These are phyloP conservation scores for Hanseniaspora thailandica DNA, from an alignment of 805 yeast species.

Conservation along the genomic window DNA sequence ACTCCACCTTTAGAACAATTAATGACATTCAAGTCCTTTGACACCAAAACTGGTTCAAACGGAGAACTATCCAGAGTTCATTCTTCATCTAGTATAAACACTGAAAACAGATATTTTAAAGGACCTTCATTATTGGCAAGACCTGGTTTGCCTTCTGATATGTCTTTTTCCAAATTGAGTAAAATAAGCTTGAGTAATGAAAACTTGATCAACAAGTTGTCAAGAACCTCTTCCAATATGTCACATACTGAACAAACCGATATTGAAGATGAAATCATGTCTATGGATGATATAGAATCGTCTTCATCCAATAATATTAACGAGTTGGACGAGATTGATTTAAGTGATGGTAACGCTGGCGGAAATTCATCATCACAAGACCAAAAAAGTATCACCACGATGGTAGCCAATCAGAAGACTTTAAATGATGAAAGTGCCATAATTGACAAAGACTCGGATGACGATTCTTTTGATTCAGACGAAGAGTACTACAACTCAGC, in stretches of 20 bases:
- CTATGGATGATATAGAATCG: slow-evolving; percentile 32
- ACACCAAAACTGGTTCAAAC: not conserved
- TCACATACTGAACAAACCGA: slow-evolving; percentile 18
- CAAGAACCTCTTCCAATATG: slow-evolving; percentile 23
- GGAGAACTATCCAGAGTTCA: not conserved
- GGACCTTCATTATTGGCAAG: not conserved
- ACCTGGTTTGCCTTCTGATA: not conserved
- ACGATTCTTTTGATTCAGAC: slow-evolving; percentile 22
- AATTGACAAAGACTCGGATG: slow-evolving; percentile 23
- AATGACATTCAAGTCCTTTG: not conserved
- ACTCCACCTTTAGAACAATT: not conserved
- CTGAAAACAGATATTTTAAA: not conserved
- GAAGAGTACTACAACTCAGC: slow-evolving; percentile 22
- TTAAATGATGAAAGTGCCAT: slow-evolving; percentile 26
- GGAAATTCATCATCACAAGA: slow-evolving; percentile 19
- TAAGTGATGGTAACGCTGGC: slow-evolving; percentile 1
- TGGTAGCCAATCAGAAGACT: not conserved
- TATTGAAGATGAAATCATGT: slow-evolving; percentile 32
- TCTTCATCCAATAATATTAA: slow-evolving; percentile 20
- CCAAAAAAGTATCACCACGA: slow-evolving; percentile 14
- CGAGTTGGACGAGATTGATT: slow-evolving; percentile 3
- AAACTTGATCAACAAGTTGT: slow-evolving; percentile 1
- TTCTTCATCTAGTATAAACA: not conserved
- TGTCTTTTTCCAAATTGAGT: slow-evolving; percentile 7
- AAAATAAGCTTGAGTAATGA: not conserved